Percentiles rank a stretch among this genome's conserved stretches.
Conservation (phyloP, 495 filamentous ascomycete species). For the Lindgomyces ingoldianus region DNA sequence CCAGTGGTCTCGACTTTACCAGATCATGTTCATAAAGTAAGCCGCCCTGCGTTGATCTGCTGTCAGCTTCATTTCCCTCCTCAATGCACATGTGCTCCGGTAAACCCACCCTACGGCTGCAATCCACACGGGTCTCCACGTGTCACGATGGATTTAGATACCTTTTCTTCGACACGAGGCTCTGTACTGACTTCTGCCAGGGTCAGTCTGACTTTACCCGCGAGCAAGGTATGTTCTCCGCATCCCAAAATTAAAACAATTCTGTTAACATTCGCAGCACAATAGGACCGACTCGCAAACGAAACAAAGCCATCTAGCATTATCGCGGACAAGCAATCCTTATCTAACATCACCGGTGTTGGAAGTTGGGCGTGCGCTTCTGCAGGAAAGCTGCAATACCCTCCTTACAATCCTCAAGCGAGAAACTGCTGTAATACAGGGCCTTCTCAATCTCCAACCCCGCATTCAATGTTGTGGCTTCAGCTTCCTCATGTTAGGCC, state of each 20-base stretch:
- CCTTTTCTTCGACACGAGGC: background rate
- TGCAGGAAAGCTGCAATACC: constrained; percentile 25
- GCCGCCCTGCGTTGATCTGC: background rate
- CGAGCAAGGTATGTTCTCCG: background rate
- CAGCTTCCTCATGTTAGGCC: constrained; percentile 14
- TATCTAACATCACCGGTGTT: constrained; percentile 7
- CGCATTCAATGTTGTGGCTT: constrained; percentile 19
- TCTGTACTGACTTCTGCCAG: background rate
- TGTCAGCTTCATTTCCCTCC: background rate
- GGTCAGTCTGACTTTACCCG: background rate
- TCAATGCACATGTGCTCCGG: too few species aligned
- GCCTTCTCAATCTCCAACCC: constrained; percentile 27
- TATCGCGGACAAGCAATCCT: background rate
- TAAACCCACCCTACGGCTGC: background rate
- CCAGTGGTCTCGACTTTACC: background rate
- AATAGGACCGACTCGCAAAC: background rate
- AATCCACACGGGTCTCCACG: background rate
- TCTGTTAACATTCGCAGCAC: background rate
- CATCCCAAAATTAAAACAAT: background rate
- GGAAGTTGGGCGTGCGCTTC: constrained; percentile 17
- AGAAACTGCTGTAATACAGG: constrained; percentile 26
- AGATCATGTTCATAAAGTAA: background rate
- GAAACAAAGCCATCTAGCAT: background rate
- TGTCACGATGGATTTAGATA: background rate
- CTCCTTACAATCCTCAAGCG: constrained; percentile 24